Percentiles rank a stretch among this genome's conserved stretches.
Conservation (phyloP, 805 yeast genomes). For the Nakazawaea peltata region DNA sequence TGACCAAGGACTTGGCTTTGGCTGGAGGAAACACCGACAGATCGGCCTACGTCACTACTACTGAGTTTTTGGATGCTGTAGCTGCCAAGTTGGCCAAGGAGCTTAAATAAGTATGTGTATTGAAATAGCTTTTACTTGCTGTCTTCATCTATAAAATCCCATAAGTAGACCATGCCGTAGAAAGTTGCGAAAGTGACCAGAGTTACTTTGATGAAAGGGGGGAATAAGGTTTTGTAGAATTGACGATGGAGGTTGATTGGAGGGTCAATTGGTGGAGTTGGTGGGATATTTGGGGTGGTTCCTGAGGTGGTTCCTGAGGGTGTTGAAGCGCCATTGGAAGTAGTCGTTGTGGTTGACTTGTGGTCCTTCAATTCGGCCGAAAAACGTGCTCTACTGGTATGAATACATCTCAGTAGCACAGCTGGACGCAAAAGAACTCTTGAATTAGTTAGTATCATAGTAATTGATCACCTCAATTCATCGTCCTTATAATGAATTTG, state of each 20-base stretch:
- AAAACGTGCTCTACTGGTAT: no score
- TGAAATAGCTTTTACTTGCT: constrained; percentile 1
- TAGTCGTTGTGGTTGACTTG: no score
- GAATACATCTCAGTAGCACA: no score
- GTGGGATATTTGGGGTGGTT: no score
- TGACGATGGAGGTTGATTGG: constrained; percentile 4
- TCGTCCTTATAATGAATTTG: no score
- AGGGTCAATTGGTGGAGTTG: neutral
- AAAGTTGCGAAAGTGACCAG: constrained; percentile 36
- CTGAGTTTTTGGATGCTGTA: constrained; percentile 73
- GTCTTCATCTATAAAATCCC: constrained; percentile 31
- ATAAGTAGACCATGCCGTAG: constrained; percentile 33
- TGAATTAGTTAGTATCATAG: no score
- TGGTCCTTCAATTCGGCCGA: no score
- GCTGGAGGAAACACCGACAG: constrained; percentile 58
- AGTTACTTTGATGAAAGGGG: constrained; percentile 37
- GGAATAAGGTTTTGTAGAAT: constrained; percentile 39
- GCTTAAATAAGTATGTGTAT: constrained; percentile 23
- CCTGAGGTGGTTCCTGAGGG: no score
- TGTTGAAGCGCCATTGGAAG: no score
- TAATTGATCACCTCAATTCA: no score
- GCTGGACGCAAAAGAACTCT: no score
- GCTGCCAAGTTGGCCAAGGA: constrained; percentile 31
- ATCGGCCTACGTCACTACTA: constrained; percentile 60
- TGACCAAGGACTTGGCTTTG: constrained; percentile 79